Percentiles rank a stretch among this genome's conserved stretches.
Evolutionary conservation across 148 eudicot species (phyloP).

Genomic region (Pharnaceum exiguum): DNA sequence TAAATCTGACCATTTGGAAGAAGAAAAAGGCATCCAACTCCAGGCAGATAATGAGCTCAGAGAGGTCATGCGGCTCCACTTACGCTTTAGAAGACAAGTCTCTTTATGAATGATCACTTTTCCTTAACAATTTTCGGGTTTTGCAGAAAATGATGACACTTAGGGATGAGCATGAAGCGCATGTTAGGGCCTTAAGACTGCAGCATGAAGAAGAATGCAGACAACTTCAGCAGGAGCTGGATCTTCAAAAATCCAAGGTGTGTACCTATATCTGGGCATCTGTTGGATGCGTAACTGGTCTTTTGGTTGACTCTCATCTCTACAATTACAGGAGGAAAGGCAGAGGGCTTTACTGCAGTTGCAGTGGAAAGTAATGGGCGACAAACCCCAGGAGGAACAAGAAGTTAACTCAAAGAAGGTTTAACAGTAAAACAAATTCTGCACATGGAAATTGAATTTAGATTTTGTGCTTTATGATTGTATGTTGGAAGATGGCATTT

Average conservation of each 20-base stretch:
- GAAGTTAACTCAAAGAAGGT: conserved; percentile 92
- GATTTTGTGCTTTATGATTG: too few relatives aligned
- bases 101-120: not conserved
- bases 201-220: conserved; percentile 74
- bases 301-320: conserved; percentile 11
- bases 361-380: conserved; percentile 95
- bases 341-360: conserved; percentile 81
- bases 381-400: conserved; percentile 80
- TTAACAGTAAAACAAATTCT: too few relatives aligned
- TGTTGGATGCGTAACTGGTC: not conserved
- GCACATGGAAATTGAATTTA: too few relatives aligned
- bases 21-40: conserved; percentile 50
- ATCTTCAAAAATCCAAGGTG: conserved; percentile 77
- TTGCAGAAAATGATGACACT: conserved; percentile 57
- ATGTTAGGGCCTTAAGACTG: conserved; percentile 61
- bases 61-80: conserved; percentile 45
- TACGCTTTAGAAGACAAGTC: not conserved
- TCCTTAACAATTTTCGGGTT: conserved; percentile 12
- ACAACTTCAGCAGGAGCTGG: conserved; percentile 85
- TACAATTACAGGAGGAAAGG: conserved; percentile 74
- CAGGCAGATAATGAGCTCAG: conserved; percentile 75
- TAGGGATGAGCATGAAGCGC: conserved; percentile 76
- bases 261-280: conserved; percentile 4
- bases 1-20: conserved; percentile 56
- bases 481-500: too few relatives aligned